Evolutionary conservation across 2,329 filamentous ascomycete genomes (phyloP).

Genomic region (Coleophoma crateriformis): DNA sequence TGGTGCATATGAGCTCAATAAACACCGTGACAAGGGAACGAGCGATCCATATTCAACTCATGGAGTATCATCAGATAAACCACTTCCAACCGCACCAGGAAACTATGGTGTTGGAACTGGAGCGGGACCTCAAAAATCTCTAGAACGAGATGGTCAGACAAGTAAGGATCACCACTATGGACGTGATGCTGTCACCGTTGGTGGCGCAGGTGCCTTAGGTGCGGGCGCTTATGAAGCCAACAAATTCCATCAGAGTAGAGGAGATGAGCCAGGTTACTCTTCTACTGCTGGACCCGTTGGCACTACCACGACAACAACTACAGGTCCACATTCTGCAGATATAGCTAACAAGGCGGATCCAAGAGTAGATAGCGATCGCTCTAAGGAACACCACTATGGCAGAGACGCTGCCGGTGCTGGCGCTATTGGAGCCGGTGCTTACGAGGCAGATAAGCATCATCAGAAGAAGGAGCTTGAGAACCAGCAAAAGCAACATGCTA

Average conservation of each 20-base stretch:
- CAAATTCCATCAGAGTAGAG: too few relatives aligned
- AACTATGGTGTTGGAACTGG: not conserved
- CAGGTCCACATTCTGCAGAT: conserved; percentile 23
- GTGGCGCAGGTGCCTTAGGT: conserved; percentile 3
- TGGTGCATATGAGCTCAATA: conserved; percentile 3
- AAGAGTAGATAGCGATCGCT: conserved; percentile 39
- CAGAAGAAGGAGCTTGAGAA: not conserved
- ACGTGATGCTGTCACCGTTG: conserved; percentile 1
- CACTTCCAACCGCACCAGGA: not conserved
- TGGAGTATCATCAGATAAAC: not conserved
- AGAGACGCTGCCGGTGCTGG: conserved; percentile 9
- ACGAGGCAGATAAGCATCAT: conserved; percentile 10
- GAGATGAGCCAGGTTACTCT: not conserved
- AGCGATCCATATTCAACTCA: not conserved
- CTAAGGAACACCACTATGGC: conserved; percentile 8
- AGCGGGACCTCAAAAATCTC: too few relatives aligned
- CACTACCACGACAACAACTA: conserved; percentile 13
- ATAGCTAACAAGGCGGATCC: conserved; percentile 42
- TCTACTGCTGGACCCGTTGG: not conserved
- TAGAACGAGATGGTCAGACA: too few relatives aligned
- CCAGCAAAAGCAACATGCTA: not conserved
- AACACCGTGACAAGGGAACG: not conserved
- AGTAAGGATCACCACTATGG: not conserved
- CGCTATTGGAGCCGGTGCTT: conserved; percentile 12
- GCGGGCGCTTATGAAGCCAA: not conserved